phyloP scores from a whole-genome alignment of 2,329 filamentous ascomycete species.

The Lasiodiplodia theobromae region DNA sequence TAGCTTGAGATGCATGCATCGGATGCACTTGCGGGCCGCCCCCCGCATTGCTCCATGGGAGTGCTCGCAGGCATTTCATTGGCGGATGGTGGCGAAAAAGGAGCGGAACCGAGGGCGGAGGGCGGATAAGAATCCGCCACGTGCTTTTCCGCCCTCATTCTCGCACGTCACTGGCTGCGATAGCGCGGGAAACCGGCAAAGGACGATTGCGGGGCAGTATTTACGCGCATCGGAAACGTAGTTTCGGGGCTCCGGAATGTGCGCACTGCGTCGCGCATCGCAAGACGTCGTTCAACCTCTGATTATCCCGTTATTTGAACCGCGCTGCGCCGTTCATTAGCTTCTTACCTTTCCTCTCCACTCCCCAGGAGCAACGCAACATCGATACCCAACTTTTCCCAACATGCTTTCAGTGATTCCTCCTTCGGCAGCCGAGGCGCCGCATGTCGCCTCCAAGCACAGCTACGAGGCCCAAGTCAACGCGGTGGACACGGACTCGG shows the following conservation, averaged over 20 bases:
- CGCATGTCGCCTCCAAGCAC: conserved; percentile 4
- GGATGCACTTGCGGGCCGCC: not conserved
- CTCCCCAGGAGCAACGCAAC: not conserved
- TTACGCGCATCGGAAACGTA: not conserved
- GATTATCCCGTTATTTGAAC: conserved; percentile 10
- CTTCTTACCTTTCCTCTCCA: not conserved
- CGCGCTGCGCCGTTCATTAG: not conserved
- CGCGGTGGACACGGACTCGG: conserved; percentile 13
- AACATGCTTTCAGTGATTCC: conserved; percentile 19
- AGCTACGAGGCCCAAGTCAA: conserved; percentile 12
- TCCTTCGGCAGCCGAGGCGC: conserved; percentile 9
- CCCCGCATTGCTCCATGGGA: not conserved
- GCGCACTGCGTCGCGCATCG: not conserved
- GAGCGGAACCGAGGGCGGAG: not conserved
- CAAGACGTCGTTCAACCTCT: not conserved
- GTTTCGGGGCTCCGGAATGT: not conserved
- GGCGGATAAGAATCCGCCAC: conserved; percentile 21
- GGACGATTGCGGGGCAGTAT: conserved; percentile 10
- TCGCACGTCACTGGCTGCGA: not conserved
- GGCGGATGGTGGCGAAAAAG: not conserved
- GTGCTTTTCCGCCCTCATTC: not conserved
- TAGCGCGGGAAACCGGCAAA: not conserved
- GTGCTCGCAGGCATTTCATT: not conserved
- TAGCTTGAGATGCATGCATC: not conserved
- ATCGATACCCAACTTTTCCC: not conserved